A percentile compares a stretch with the other conserved stretches of the same genome.
Conservation (phyloP, 805 yeast species). For the Candida easanensis region DNA sequence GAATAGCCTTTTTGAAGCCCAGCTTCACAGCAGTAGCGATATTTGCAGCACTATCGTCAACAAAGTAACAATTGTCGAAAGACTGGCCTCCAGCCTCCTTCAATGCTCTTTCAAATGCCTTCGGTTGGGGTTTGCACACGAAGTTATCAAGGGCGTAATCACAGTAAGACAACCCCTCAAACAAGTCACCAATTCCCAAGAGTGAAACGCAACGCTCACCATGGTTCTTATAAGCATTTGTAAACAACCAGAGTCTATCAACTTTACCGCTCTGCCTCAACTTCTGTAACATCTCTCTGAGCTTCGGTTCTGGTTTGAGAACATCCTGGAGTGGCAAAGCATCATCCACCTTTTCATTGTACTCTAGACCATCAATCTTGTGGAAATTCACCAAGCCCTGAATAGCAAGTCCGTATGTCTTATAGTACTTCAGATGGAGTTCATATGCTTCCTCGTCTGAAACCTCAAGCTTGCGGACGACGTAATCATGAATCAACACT, state of each 20-base stretch:
- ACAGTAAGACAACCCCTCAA: conserved; percentile 93
- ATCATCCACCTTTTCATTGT: conserved; percentile 87
- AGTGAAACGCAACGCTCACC: conserved; percentile 76
- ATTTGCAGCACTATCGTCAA: conserved; percentile 85
- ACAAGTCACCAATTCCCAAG: conserved; percentile 86
- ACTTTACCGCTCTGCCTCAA: conserved; percentile 47
- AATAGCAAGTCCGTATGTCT: conserved; percentile 86
- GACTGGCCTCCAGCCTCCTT: conserved; percentile 55
- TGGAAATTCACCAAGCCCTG: conserved; percentile 73
- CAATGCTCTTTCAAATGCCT: conserved; percentile 65
- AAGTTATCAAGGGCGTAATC: conserved; percentile 68
- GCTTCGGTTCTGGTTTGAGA: conserved; percentile 56
- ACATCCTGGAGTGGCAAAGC: conserved; percentile 81
- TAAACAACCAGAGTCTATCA: conserved; percentile 83
- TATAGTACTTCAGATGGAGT: conserved; percentile 74
- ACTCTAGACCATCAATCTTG: conserved; percentile 82
- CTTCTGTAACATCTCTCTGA: conserved; percentile 50
- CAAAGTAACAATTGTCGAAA: conserved; percentile 58
- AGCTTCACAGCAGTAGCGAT: conserved; percentile 67
- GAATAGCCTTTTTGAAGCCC: conserved; percentile 73
- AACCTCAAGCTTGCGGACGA: conserved; percentile 59
- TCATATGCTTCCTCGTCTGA: conserved; percentile 69
- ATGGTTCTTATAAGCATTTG: conserved; percentile 92
- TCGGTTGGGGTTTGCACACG: conserved; percentile 85
- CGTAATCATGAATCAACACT: conserved; percentile 75